phyloP scores from a whole-genome alignment of 805 yeast species.

The Cyberlindnera euphorbiiphila region DNA sequence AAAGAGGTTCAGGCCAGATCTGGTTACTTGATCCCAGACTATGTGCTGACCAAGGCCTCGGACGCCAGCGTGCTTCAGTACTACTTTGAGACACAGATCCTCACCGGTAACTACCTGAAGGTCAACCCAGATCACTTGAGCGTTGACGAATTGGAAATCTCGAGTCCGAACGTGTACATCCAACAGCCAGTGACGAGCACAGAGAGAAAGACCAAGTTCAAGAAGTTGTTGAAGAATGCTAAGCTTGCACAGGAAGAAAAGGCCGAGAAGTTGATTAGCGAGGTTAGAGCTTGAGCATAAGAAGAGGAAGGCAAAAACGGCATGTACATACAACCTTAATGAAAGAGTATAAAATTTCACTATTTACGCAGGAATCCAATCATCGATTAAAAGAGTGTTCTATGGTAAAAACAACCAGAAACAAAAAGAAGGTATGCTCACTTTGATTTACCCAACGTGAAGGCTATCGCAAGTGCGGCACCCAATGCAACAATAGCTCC shows the following conservation, averaged over 20 bases:
- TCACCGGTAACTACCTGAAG: conserved; percentile 27
- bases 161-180: conserved; percentile 25
- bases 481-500: conserved; percentile 60
- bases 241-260: conserved; percentile 21
- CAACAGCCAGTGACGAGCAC: conserved; percentile 21
- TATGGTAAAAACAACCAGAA: not conserved
- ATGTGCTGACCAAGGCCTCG: conserved; percentile 29
- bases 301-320: not conserved
- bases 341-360: not conserved
- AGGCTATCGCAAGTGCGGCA: conserved; percentile 52
- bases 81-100: conserved; percentile 27
- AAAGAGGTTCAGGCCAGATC: conserved; percentile 33
- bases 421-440: not conserved
- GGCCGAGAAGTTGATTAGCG: conserved; percentile 22
- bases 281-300: conserved; percentile 18
- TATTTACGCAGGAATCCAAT: no score
- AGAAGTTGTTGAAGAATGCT: conserved; percentile 24
- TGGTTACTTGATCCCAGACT: conserved; percentile 38
- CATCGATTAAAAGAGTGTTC: no score
- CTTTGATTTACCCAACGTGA: conserved; percentile 42
- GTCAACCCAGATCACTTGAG: conserved; percentile 15
- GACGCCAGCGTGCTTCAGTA: conserved; percentile 29
- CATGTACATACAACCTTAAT: conserved; percentile 4
- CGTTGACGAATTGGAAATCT: conserved; percentile 17
- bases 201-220: conserved; percentile 25